A percentile compares a stretch with the other conserved stretches of the same genome.
Conservation (phyloP, 805 yeast species). For the Candida andamanensis region DNA sequence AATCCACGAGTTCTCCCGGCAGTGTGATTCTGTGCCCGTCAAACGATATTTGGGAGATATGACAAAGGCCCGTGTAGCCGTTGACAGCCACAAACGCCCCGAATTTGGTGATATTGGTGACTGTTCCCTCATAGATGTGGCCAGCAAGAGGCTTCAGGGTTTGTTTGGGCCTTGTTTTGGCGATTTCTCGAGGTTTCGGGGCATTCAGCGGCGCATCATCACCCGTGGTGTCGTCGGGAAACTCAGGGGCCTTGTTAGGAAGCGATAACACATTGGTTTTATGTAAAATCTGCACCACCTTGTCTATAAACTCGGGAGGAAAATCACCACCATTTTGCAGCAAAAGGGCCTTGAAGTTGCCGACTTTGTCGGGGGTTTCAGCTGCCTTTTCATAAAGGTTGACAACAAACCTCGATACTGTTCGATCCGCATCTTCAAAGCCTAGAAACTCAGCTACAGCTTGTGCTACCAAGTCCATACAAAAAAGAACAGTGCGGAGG, state of each 20-base stretch:
- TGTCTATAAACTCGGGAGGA: constrained; percentile 25
- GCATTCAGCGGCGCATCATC: constrained; percentile 6
- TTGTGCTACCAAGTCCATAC: no score
- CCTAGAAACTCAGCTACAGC: no score
- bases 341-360: constrained; percentile 12
- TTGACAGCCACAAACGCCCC: constrained; percentile 72
- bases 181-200: not conserved
- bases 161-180: not conserved
- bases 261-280: constrained; percentile 6
- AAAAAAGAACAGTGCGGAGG: no score
- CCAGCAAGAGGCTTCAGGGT: constrained; percentile 30
- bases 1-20: constrained; percentile 54
- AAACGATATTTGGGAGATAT: constrained; percentile 61
- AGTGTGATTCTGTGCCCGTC: constrained; percentile 44
- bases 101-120: constrained; percentile 55
- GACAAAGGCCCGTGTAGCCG: constrained; percentile 58
- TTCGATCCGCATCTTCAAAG: constrained; percentile 6
- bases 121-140: constrained; percentile 54
- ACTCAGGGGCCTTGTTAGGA: constrained; percentile 6
- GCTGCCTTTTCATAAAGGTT: constrained; percentile 6
- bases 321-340: constrained; percentile 39
- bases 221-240: constrained; percentile 15
- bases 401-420: constrained; percentile 9
- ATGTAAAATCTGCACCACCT: constrained; percentile 14
- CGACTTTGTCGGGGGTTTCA: not conserved